Percentiles rank a stretch among this genome's conserved stretches.
These are phyloP conservation scores for Colletotrichum tropicicola DNA, from an alignment of 2,329 filamentous ascomycete species.

Conservation along the genomic window DNA sequence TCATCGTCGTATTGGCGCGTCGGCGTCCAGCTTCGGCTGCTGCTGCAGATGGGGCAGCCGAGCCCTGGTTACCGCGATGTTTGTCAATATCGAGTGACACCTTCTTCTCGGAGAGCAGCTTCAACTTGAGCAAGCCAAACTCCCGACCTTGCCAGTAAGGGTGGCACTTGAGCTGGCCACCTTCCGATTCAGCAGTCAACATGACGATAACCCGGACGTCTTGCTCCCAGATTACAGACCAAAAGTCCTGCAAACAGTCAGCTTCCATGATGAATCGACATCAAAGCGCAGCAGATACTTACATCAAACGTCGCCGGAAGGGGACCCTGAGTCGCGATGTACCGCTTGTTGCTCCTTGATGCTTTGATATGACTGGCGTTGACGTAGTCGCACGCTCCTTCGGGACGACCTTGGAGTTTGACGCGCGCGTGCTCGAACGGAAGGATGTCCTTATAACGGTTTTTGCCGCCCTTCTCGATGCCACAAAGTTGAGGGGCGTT, in stretches of 20 bases:
- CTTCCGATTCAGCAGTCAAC: slow-evolving; percentile 93
- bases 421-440: slow-evolving; percentile 95
- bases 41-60: slow-evolving; percentile 27
- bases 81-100: slow-evolving; percentile 78
- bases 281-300: slow-evolving; percentile 45
- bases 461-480: slow-evolving; percentile 94
- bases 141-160: slow-evolving; percentile 87
- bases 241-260: slow-evolving; percentile 77
- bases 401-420: slow-evolving; percentile 73
- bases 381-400: slow-evolving; percentile 87
- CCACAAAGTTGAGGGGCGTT: slow-evolving; percentile 75
- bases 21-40: slow-evolving; percentile 31
- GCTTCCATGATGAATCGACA: no score
- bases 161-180: slow-evolving; percentile 93
- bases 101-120: slow-evolving; percentile 81
- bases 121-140: slow-evolving; percentile 81
- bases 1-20: slow-evolving; percentile 43
- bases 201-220: slow-evolving; percentile 95
- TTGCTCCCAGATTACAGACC: slow-evolving; percentile 97
- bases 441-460: slow-evolving; percentile 97
- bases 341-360: slow-evolving; percentile 84
- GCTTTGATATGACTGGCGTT: slow-evolving; percentile 91
- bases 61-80: slow-evolving; percentile 44
- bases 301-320: slow-evolving; percentile 92
- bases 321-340: slow-evolving; percentile 95